Base-by-base conservation (phyloP, 331 rosid genomes). In the Acacia pycnantha region DNA sequence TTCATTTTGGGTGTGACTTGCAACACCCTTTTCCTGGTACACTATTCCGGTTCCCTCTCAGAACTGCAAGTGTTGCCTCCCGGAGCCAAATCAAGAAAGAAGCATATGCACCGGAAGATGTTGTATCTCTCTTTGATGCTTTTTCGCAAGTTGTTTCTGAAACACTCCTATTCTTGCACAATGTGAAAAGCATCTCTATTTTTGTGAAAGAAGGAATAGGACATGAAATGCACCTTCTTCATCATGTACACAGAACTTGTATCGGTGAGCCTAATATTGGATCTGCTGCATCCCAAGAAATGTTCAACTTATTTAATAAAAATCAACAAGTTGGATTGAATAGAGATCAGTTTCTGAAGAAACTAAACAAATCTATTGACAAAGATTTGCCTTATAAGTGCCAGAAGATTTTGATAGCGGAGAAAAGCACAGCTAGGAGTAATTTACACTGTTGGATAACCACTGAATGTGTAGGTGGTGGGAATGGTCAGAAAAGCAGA, bases 1-100 rank as follows among this genome's bases (percentile, higher is more conserved):
- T 95, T 56, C 99, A 95, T 84, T 93, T 95, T 80, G 99, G 99
- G 51, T 93, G 98, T 88, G 98, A 93, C 89, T 88, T 95, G 92
- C 97, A 90, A 66, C 90, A 88, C 21, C 85, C 91, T 26, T 95
- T 92, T 91, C 97, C 99, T 75, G 99, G 99, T 66, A 95, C 99
- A 3, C 89, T 95, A 62, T 95, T 95, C 73, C 98, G 99, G 47
- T 95, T 95, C 78, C 98, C 99, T 19, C 99, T 95, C 11, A 90
- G 99, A 87, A 90, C 87, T 77, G 92, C 90, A 40, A 77, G 74
- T 85, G 91, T 85, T 86, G 98, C 99, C 82, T 90, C 98, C 77
- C 90, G 94, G 77, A 95, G 99, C 87, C 97, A 93, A 90, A 93
- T 95, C 66, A 95, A 93, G 88, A 95, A 95, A 82, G 99, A 95